Base-by-base conservation (phyloP, 768 basidiomycete genomes). In the Boletus vermiculosoides region DNA sequence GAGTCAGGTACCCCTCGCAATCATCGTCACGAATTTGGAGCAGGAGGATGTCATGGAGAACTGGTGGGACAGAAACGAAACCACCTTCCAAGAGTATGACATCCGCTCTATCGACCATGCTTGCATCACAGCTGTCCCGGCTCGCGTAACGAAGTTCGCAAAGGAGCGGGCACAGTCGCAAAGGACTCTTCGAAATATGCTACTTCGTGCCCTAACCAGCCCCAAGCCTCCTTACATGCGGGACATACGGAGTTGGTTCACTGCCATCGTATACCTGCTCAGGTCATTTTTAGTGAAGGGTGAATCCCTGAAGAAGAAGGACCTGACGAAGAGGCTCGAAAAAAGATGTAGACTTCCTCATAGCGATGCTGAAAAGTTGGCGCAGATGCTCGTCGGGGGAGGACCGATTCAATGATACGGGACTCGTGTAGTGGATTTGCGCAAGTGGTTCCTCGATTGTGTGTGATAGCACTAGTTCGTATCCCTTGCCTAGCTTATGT, bases 11-110 rank as follows among this genome's bases (percentile, higher is more conserved):
- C 62, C 55, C 2, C 42, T 62, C 16, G 61, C 60, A 6, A 18
- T 62, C 46, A 23, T 62, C 25, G 49, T 62, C 25, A 62, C 61
- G 1, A n/a, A 55, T 10, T 31, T 62, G 9, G 61, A 62, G 25
- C 3, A 16, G 3, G 46, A 58, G 15, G 23, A 49, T 11, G 22
- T 23, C 0, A 62, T 61, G 61, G 61, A 57, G 42, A 4, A 47
- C 5, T 63, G 62, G 62, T 63, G 63, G 63, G n/a, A 1, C 8
- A 41, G 10, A 5, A 63, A 63, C 15, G 46, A 30, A n/a, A 1
- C 6, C 18, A 48, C 33, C 4, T 37, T 63, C 4, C 16, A 22
- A 6, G 0, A n/a, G 0, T 55, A 54, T 22, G 45, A 36, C 22
- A 63, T 60, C 3, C 15, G 8, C 7, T 15, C 55, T 9, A 42